Evolutionary conservation across 352 stramenopile genomes (phyloP), one percentile per base, ranked within the genome.

Genomic region (Aphanomyces cochlioides): DNA sequence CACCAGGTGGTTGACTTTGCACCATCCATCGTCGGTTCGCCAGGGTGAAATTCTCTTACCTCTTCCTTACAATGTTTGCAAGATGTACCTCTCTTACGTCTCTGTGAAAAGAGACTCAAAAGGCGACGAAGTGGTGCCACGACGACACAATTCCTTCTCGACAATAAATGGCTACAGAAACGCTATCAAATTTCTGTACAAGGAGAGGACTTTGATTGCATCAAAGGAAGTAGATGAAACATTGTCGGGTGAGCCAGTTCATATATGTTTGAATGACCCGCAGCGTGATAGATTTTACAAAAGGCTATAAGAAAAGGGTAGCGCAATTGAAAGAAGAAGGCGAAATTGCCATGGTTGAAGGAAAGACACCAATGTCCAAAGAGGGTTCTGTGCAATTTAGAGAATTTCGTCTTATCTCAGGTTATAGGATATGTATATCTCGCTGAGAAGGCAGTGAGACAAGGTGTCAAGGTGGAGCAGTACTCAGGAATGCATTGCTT

Each of bases 101-200:
- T 58, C 50, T 19, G 50, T 58, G 8, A 58, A 58, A 3, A n/a
- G 50, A 10, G 50, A 58, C 50, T 1, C 13, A 1, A n/a, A 21
- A 21, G 50, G 50, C 37, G 3, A 58, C 8, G 50, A 58, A 34
- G 2, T 58, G 8, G 13, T 19, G 8, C 50, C 50, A 0, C 8
- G 50, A 21, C 8, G 8, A 8, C n/a, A 21, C 50, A 58, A 58
- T 34, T 21, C 50, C n/a, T 10, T 10, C 8, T 58, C 50, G 50
- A 58, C 50, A 3, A 19, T 58, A n/a, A 58, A 58, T 34, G 50
- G 50, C n/a, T 58, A 58, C 50, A 58, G 37, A 34, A 58, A 34
- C 37, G 50, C 50, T 8, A 58, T 58, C 50, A 58, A 58, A 34
- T 58, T 58, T 19, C n/a, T 58, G 50, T 58, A 58, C 50, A 58